Base-by-base conservation (phyloP, 2,329 filamentous ascomycete species). In the Fusarium coicis region DNA sequence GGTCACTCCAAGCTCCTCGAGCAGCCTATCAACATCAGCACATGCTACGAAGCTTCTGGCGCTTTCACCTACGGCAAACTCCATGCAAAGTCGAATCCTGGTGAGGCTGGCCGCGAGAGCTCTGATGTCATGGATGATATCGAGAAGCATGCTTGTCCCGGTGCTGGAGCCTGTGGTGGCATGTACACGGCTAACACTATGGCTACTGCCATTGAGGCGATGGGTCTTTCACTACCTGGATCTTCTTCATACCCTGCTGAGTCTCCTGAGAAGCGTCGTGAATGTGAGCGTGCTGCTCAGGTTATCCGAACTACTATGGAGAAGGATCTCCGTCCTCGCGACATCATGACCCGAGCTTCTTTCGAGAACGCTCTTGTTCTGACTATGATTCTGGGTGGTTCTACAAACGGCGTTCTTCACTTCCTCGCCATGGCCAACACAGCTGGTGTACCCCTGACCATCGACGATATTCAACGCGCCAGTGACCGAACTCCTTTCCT, bases 141-240 rank as follows among this genome's bases (percentile, higher is more conserved):
- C 54, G 93, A 95, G 84, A 86, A 85, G 71, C 88, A 96, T 78
- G 91, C 94, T 5, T 97, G 95, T 64, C 83, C 83, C 49, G 82
- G 83, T 36, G 79, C 81, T 19, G 93, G 93, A 30, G 92, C 92
- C 37, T 95, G 93, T 76, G 92, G 92, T 69, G 93, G 93, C 68
- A 94, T 97, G 94, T 97, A 94, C 84, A 97, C 94, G 2, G 94
- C 94, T 63, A 97, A 97, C 83, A 97, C 94, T 19, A 95, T 97
- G 93, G 93, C 93, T 4, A 95, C 93, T 1, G 93, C 93, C 21
- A 95, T 97, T 73, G 94, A 97, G 83, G 93, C 93, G 46, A 95
- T 97, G 90, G 94, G 94, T n/a, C 86, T 97, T 36, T 91, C 91
- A 0, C 86, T 97, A 12, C 94, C 95, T 0, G 94, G 94, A 3